These are phyloP conservation scores for Fusarium camptoceras DNA, from an alignment of 2,329 filamentous ascomycete species.

Conservation along the genomic window DNA sequence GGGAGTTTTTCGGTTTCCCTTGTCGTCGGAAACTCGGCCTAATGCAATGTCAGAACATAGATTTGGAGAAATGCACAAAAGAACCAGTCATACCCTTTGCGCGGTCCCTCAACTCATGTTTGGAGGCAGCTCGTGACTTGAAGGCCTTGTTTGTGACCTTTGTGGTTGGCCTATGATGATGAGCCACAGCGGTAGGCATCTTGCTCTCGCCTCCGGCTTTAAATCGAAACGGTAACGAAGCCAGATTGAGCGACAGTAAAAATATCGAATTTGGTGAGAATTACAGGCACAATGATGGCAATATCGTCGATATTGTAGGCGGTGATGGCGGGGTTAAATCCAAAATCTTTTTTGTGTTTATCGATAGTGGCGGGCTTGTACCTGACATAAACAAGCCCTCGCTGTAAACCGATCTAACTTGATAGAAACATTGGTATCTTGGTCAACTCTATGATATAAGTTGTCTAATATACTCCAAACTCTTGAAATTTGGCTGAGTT, in stretches of 20 bases:
- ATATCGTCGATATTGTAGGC: conserved; percentile 45
- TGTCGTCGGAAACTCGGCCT: conserved; percentile 85
- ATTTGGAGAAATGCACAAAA: neutral
- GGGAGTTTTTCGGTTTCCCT: conserved; percentile 82
- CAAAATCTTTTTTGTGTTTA: conserved; percentile 55
- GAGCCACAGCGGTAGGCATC: conserved; percentile 78
- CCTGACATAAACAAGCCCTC: conserved; percentile 13
- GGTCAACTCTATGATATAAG: neutral
- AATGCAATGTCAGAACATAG: neutral
- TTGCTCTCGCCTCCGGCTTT: conserved; percentile 81
- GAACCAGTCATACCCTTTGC: conserved; percentile 74
- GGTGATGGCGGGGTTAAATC: conserved; percentile 54
- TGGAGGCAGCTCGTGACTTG: conserved; percentile 92
- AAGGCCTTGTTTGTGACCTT: conserved; percentile 90
- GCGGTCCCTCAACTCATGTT: conserved; percentile 85
- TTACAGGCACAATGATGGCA: conserved; percentile 41
- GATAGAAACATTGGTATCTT: neutral
- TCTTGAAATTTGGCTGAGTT: no score
- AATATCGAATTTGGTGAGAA: conserved; percentile 21
- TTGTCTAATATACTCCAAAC: no score
- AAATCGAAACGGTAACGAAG: conserved; percentile 85
- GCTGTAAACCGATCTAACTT: neutral
- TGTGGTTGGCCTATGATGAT: conserved; percentile 93
- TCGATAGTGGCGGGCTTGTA: conserved; percentile 47
- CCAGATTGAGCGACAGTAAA: conserved; percentile 61